A percentile compares a stretch with the other conserved stretches of the same genome.
phyloP scores from a whole-genome alignment of 352 stramenopile genomes.

The Phytophthora pseudosyringae region DNA sequence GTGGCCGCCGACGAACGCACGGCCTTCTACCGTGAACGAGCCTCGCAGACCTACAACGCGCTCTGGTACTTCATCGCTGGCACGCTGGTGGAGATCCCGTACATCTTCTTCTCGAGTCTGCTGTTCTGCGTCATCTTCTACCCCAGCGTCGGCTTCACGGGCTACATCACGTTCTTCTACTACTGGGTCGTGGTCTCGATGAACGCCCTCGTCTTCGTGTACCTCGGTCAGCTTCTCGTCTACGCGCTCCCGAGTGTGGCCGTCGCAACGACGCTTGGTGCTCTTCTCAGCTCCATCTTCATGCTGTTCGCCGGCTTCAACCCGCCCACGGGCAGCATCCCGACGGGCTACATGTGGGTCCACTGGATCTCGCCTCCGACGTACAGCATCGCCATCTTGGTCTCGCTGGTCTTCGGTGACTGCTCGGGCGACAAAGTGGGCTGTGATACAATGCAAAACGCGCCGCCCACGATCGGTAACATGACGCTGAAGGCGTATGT shows the following conservation, averaged over 20 bases:
- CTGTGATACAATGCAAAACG: slow-evolving; percentile 24
- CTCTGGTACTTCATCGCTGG: slow-evolving; percentile 71
- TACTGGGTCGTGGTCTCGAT: slow-evolving; percentile 63
- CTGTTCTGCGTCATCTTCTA: slow-evolving; percentile 63
- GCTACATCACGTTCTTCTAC: slow-evolving; percentile 47
- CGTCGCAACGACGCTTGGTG: slow-evolving; percentile 42
- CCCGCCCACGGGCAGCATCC: slow-evolving; percentile 55
- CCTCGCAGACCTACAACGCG: slow-evolving; percentile 83
- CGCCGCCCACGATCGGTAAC: slow-evolving; percentile 27
- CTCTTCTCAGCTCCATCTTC: slow-evolving; percentile 57
- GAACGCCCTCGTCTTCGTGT: slow-evolving; percentile 58
- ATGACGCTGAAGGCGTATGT: slow-evolving; percentile 61
- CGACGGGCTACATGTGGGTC: slow-evolving; percentile 61
- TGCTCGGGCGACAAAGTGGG: slow-evolving; percentile 29
- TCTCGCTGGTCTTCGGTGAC: slow-evolving; percentile 42
- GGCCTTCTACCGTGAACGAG: slow-evolving; percentile 91
- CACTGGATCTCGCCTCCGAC: slow-evolving; percentile 54
- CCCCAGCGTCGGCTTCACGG: slow-evolving; percentile 61
- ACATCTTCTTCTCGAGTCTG: slow-evolving; percentile 53
- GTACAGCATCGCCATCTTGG: slow-evolving; percentile 57
- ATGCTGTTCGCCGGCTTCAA: slow-evolving; percentile 66
- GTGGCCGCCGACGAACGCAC: slow-evolving; percentile 27
- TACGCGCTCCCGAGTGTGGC: slow-evolving; percentile 52
- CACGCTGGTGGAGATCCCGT: slow-evolving; percentile 43
- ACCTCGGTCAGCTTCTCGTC: slow-evolving; percentile 54